A percentile compares a stretch with the other conserved stretches of the same genome.
Evolutionary conservation across 1,284 basidiomycete genomes (phyloP).

Genomic region (Rhodofomes roseus): DNA sequence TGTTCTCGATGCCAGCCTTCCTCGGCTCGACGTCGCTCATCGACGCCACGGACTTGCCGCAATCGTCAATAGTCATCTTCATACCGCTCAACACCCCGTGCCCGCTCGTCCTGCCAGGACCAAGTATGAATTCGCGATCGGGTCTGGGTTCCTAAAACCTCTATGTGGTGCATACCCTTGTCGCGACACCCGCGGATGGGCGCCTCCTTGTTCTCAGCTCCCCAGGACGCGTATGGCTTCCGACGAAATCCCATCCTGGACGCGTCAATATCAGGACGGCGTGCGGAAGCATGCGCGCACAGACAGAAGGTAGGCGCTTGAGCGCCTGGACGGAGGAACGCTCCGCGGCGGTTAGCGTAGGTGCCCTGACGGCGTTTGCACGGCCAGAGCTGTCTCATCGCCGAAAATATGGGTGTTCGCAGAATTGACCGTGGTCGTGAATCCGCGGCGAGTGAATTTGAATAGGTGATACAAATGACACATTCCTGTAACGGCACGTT

Average conservation of each 20-base stretch:
- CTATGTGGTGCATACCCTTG: slow-evolving; percentile 51
- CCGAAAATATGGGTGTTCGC: too few species aligned
- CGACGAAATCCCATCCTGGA: slow-evolving; percentile 62
- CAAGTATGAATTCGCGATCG: slow-evolving; percentile 42
- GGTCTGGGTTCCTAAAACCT: slow-evolving; percentile 61
- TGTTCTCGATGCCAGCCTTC: slow-evolving; percentile 38
- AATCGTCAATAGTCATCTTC: slow-evolving; percentile 37
- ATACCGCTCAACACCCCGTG: slow-evolving; percentile 35
- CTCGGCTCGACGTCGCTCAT: slow-evolving; percentile 38
- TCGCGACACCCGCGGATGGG: slow-evolving; percentile 59
- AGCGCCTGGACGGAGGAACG: slow-evolving; percentile 37
- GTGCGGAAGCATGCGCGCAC: slow-evolving; percentile 58
- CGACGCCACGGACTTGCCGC: slow-evolving; percentile 35
- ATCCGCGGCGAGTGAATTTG: too few species aligned
- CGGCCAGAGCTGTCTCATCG: neutral
- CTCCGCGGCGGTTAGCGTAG: slow-evolving; percentile 27
- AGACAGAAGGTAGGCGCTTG: slow-evolving; percentile 48
- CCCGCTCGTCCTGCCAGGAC: slow-evolving; percentile 45
- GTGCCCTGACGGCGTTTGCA: slow-evolving; percentile 16
- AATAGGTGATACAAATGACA: too few species aligned
- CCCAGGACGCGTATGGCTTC: slow-evolving; percentile 72
- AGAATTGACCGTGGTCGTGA: too few species aligned
- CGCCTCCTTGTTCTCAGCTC: slow-evolving; percentile 62
- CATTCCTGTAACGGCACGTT: too few species aligned
- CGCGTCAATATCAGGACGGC: slow-evolving; percentile 56